Conservation (phyloP, 2,329 filamentous ascomycete genomes). For the Colletotrichum tanaceti region DNA sequence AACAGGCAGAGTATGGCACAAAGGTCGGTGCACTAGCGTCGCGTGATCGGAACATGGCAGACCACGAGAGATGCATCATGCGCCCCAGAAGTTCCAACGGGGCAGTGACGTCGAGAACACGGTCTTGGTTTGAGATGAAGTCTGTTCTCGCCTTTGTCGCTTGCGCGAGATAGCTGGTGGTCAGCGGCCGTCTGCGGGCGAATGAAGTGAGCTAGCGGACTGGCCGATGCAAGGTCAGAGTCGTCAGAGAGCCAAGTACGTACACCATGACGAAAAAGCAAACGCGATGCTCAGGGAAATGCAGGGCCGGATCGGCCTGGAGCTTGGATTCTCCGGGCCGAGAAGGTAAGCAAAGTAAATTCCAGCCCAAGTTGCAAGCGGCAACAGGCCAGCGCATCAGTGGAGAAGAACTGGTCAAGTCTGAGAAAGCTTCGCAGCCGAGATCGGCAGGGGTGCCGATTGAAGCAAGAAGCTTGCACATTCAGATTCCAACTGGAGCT, state of each 20-base stretch:
- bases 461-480: neutral
- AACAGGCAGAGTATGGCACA: conserved; percentile 14
- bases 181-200: conserved; percentile 16
- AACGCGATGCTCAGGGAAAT: neutral
- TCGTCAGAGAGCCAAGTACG: neutral
- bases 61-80: neutral
- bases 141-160: conserved; percentile 21
- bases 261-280: conserved; percentile 5
- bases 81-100: conserved; percentile 3
- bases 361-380: conserved; percentile 10
- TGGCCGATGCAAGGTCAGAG: neutral
- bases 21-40: conserved; percentile 22
- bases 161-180: conserved; percentile 4
- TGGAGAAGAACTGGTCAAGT: conserved; percentile 19
- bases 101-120: conserved; percentile 19
- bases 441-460: conserved; percentile 23
- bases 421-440: conserved; percentile 15
- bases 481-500: neutral
- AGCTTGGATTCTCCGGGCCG: neutral
- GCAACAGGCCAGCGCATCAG: conserved; percentile 26
- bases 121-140: conserved; percentile 20
- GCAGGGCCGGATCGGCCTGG: neutral
- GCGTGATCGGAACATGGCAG: conserved; percentile 24
- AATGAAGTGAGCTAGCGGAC: conserved; percentile 20
- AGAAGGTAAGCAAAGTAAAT: conserved; percentile 11